Percentiles rank a stretch among this genome's conserved stretches.
Evolutionary conservation across 495 filamentous ascomycete genomes (phyloP).

Genomic region (Penicillium coprophilum): DNA sequence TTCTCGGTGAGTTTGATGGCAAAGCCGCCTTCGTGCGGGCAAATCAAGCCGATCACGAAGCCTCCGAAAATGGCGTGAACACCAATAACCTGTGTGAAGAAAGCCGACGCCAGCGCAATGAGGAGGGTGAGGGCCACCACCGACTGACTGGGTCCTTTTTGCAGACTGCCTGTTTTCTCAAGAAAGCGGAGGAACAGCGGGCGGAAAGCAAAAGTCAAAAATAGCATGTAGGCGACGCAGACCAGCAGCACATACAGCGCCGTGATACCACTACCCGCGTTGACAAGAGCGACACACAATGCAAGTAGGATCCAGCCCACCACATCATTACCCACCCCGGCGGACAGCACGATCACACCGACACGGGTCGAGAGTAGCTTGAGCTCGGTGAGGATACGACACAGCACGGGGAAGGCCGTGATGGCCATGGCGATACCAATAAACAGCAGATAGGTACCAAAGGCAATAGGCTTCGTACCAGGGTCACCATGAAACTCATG

Average conservation of each 20-base stretch:
- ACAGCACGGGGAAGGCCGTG: constrained; percentile 94
- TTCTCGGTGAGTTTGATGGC: constrained; percentile 95
- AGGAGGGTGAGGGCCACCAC: constrained; percentile 82
- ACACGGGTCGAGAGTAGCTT: constrained; percentile 83
- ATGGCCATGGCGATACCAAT: constrained; percentile 94
- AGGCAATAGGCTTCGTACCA: constrained; percentile 61
- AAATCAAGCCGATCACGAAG: constrained; percentile 87
- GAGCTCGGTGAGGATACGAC: constrained; percentile 89
- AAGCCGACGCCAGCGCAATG: constrained; percentile 77
- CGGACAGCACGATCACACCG: constrained; percentile 87
- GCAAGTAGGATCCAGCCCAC: constrained; percentile 93
- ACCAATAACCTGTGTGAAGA: constrained; percentile 94
- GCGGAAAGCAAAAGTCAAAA: constrained; percentile 72
- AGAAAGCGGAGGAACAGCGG: constrained; percentile 78
- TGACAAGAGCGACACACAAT: constrained; percentile 91
- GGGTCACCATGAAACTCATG: constrained; percentile 69
- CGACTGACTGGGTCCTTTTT: constrained; percentile 87
- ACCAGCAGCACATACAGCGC: constrained; percentile 85
- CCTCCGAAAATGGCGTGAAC: constrained; percentile 88
- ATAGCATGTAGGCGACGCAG: constrained; percentile 71
- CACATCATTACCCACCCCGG: constrained; percentile 95
- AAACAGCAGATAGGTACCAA: constrained; percentile 87
- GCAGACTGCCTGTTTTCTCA: constrained; percentile 68
- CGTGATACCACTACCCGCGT: constrained; percentile 78
- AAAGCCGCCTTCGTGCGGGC: constrained; percentile 92